Evolutionary conservation across 345 rosid species (phyloP), one percentile per base, ranked within the genome.

Genomic region (Carallia brachiata): DNA sequence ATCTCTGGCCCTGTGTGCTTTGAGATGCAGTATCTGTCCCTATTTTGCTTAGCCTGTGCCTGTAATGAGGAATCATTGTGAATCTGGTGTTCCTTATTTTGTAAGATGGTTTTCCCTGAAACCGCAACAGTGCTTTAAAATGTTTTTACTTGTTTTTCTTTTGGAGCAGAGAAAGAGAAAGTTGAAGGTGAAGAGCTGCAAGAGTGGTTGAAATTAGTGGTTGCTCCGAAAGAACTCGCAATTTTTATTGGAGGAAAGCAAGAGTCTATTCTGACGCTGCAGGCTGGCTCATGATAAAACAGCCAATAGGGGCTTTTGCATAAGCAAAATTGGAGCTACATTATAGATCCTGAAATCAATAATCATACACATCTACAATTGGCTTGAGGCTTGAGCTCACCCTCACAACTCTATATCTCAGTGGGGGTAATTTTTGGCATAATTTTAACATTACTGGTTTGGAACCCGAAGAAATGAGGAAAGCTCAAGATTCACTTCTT

Each of bases 131-230:
- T 67, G 72, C 61, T 71, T n/a, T 52, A 19, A 18, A 39, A 23
- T 28, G 19, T 44, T 28, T 13, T 36, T 40, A 18, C 5, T 36
- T 61, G 23, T 30, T 73, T 27, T 44, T 66, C 63, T 75, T 47
- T 16, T 62, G 69, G 65, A 75, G 70, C 84, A 95, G 99, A 89
- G 70, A 86, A 81, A 66, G 99, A 96, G 84, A 96, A 92, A 81
- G 90, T 96, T 34, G 97, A 92, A 80, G 99, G 99, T 56, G 96
- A 90, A 77, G 96, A 89, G 77, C 77, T 96, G 77, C 89, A 85
- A 57, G 75, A 86, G 74, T 96, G 96, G 98, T 84, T 96, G 79
- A 87, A 81, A 63, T 71, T 84, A 83, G 96, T 96, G 71, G 97
- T 88, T 8, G 91, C 89, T n/a, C 95, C 98, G 2, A 71, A 84